Percentiles rank a stretch among this genome's conserved stretches.
These are phyloP conservation scores for Rutstroemia sp. DNA, from an alignment of 2,329 filamentous ascomycete species.

Conservation along the genomic window DNA sequence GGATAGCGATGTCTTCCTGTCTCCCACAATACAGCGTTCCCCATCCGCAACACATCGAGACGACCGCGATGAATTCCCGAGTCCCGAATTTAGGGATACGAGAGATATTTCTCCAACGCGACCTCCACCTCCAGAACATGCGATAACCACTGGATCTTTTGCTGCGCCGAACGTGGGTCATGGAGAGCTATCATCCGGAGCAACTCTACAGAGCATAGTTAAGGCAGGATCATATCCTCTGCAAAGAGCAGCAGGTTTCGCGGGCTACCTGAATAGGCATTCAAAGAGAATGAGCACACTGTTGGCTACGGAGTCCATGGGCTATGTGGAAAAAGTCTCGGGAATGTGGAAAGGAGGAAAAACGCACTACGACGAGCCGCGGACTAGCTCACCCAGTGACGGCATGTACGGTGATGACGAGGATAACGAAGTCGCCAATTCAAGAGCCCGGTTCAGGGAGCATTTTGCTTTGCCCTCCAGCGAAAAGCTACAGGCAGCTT, in stretches of 20 bases:
- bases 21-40: conserved; percentile 58
- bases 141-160: conserved; percentile 21
- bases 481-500: conserved; percentile 80
- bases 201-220: conserved; percentile 50
- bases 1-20: conserved; percentile 81
- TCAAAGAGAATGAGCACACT: conserved; percentile 76
- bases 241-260: conserved; percentile 75
- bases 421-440: conserved; percentile 56
- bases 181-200: conserved; percentile 36
- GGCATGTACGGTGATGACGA: conserved; percentile 46
- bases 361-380: conserved; percentile 72
- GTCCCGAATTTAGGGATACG: conserved; percentile 7
- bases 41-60: conserved; percentile 20
- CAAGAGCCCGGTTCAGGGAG: conserved; percentile 75
- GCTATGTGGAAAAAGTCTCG: conserved; percentile 92
- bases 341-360: conserved; percentile 93
- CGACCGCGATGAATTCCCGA: conserved; percentile 11
- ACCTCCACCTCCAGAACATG: conserved; percentile 12
- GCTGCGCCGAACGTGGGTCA: conserved; percentile 16
- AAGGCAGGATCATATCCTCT: conserved; percentile 67
- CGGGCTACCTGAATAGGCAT: conserved; percentile 72
- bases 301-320: conserved; percentile 86
- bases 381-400: conserved; percentile 45
- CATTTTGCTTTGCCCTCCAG: conserved; percentile 84
- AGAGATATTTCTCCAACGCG: conserved; percentile 2